A percentile compares a stretch with the other conserved stretches of the same genome.
Conservation (phyloP, 2,329 filamentous ascomycete species). For the Xylariomycetidae sp. region DNA sequence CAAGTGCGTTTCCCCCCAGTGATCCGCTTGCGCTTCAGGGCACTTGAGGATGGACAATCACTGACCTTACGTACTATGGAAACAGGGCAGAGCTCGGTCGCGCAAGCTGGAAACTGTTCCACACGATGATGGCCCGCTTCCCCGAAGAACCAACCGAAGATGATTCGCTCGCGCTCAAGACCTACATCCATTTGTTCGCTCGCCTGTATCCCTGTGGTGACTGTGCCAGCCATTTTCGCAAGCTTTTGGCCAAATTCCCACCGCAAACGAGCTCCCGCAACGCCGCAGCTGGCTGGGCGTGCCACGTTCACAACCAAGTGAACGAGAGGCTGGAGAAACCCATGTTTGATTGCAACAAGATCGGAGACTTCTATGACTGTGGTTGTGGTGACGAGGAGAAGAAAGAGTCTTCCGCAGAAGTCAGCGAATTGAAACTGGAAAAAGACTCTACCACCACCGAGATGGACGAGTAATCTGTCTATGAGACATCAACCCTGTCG, state of each 20-base stretch:
- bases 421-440: conserved; percentile 24
- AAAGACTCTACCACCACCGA: too few relatives aligned
- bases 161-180: conserved; percentile 56
- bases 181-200: conserved; percentile 60
- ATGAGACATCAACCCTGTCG: too few relatives aligned
- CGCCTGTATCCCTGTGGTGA: conserved; percentile 67
- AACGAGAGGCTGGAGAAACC: conserved; percentile 58
- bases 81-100: conserved; percentile 59
- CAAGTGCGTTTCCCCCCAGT: conserved; percentile 47
- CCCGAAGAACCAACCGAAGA: conserved; percentile 58
- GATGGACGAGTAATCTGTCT: too few relatives aligned
- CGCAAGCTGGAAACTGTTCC: conserved; percentile 63
- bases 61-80: too few relatives aligned
- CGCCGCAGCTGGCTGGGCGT: conserved; percentile 61
- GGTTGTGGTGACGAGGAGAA: conserved; percentile 61
- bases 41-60: conserved; percentile 5
- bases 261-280: conserved; percentile 60
- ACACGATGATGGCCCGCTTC: conserved; percentile 66
- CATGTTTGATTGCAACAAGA: conserved; percentile 59
- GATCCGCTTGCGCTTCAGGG: conserved; percentile 1
- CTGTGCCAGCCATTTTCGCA: conserved; percentile 62
- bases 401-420: conserved; percentile 30
- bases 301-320: conserved; percentile 62
- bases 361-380: conserved; percentile 67
- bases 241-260: conserved; percentile 54